A percentile compares a stretch with the other conserved stretches of the same genome.
Conservation (phyloP, 2,329 filamentous ascomycete genomes). For the Hymenotorrendiella dingleyae region DNA sequence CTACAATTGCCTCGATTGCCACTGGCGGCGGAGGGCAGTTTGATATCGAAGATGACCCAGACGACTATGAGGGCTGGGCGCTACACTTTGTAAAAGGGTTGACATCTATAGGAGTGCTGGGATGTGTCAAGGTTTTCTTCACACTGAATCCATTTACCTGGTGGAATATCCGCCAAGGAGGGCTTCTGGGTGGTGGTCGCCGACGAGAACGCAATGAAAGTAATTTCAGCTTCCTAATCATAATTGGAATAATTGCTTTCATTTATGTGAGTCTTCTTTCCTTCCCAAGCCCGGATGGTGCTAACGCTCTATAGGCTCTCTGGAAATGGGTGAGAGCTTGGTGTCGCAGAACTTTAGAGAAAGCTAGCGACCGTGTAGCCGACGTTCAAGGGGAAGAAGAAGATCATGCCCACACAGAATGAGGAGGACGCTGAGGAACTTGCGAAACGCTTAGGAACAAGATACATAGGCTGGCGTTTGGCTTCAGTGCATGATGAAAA, state of each 20-base stretch:
- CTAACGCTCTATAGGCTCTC: conserved; percentile 49
- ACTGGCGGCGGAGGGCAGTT: conserved; percentile 34
- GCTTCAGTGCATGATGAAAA: background rate
- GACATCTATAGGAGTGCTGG: conserved; percentile 81
- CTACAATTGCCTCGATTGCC: conserved; percentile 46
- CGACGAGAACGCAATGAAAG: conserved; percentile 74
- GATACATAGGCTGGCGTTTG: conserved; percentile 2
- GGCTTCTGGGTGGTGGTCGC: conserved; percentile 48
- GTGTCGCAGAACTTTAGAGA: conserved; percentile 67
- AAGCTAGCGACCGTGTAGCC: conserved; percentile 71
- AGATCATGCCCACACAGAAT: background rate
- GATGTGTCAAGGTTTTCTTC: conserved; percentile 75
- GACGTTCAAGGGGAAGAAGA: conserved; percentile 64
- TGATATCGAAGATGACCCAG: conserved; percentile 38
- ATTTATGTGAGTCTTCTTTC: conserved; percentile 54
- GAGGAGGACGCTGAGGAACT: conserved; percentile 46
- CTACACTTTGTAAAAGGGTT: conserved; percentile 87
- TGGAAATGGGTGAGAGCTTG: conserved; percentile 76
- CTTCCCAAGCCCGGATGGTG: background rate
- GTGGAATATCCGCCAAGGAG: conserved; percentile 64
- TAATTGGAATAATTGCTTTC: conserved; percentile 76
- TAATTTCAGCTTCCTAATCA: conserved; percentile 71
- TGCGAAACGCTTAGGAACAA: too few relatives aligned
- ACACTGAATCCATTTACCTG: conserved; percentile 70
- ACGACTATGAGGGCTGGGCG: conserved; percentile 58